Percentiles rank a stretch among this genome's conserved stretches.
Conservation (phyloP, 2,329 filamentous ascomycete species). For the Sarocladium kiliense region DNA sequence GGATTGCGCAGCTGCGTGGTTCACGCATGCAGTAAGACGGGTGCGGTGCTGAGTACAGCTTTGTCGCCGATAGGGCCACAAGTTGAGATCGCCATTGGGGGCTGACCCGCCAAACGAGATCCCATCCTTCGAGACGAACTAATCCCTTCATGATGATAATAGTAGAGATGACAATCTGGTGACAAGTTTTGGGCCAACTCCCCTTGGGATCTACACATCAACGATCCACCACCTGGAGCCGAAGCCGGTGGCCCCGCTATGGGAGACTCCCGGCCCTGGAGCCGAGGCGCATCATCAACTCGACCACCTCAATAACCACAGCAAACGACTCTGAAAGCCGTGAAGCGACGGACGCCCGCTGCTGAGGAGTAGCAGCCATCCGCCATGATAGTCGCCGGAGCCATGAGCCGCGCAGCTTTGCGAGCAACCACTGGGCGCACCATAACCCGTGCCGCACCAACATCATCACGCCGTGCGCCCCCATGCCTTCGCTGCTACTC, state of each 20-base stretch:
- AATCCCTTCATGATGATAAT: too few relatives aligned
- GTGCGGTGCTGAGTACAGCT: neutral
- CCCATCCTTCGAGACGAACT: too few relatives aligned
- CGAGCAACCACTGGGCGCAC: neutral
- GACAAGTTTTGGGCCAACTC: too few relatives aligned
- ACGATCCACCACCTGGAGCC: neutral
- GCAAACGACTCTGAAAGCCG: neutral
- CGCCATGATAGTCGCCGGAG: neutral
- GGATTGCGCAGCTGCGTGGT: neutral
- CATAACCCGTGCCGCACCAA: neutral
- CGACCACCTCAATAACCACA: neutral
- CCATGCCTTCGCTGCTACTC: constrained; percentile 21
- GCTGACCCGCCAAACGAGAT: neutral
- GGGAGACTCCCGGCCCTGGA: neutral
- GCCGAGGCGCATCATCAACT: neutral
- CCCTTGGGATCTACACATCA: too few relatives aligned
- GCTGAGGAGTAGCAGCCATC: neutral
- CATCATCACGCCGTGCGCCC: neutral
- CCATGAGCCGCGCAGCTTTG: neutral
- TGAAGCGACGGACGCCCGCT: neutral
- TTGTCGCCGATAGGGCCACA: neutral
- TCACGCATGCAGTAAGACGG: neutral
- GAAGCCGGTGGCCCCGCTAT: neutral
- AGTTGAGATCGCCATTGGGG: neutral
- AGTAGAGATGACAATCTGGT: too few relatives aligned